Percentiles rank a stretch among this genome's conserved stretches.
Evolutionary conservation across 768 basidiomycete genomes (phyloP).

Genomic region (Calocera viscosa): DNA sequence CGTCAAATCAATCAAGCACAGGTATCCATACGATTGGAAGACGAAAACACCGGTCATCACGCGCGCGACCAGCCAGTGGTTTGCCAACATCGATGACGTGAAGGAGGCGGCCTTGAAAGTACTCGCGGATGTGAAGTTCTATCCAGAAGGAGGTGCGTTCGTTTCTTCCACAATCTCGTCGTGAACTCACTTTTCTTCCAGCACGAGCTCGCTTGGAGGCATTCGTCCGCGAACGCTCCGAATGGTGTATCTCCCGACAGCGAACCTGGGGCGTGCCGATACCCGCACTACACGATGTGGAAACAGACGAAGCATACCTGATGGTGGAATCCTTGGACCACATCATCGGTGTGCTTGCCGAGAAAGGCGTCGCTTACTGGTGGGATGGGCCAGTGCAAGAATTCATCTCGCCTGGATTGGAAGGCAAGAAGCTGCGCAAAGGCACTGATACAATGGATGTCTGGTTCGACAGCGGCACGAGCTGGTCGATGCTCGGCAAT

Average conservation of each 20-base stretch:
- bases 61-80: constrained; percentile 95
- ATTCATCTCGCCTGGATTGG: constrained; percentile 56
- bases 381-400: constrained; percentile 77
- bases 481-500: constrained; percentile 67
- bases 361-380: constrained; percentile 74
- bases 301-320: constrained; percentile 53
- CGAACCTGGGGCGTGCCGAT: constrained; percentile 97
- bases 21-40: constrained; percentile 95
- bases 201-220: constrained; percentile 81
- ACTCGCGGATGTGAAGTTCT: constrained; percentile 58
- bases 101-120: constrained; percentile 62
- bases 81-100: constrained; percentile 78
- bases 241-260: constrained; percentile 99
- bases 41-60: constrained; percentile 78
- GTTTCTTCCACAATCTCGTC: constrained; percentile 15
- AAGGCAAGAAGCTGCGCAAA: constrained; percentile 38
- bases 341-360: constrained; percentile 60
- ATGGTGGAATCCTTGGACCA: constrained; percentile 52
- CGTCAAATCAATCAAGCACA: constrained; percentile 62
- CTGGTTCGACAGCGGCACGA: constrained; percentile 95
- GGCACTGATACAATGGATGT: constrained; percentile 97
- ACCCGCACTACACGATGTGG: constrained; percentile 62
- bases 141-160: constrained; percentile 56
- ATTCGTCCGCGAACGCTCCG: constrained; percentile 75
- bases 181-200: constrained; percentile 23